Conservation (phyloP, 2,329 filamentous ascomycete species). For the Chalaropsis ovoidea region DNA sequence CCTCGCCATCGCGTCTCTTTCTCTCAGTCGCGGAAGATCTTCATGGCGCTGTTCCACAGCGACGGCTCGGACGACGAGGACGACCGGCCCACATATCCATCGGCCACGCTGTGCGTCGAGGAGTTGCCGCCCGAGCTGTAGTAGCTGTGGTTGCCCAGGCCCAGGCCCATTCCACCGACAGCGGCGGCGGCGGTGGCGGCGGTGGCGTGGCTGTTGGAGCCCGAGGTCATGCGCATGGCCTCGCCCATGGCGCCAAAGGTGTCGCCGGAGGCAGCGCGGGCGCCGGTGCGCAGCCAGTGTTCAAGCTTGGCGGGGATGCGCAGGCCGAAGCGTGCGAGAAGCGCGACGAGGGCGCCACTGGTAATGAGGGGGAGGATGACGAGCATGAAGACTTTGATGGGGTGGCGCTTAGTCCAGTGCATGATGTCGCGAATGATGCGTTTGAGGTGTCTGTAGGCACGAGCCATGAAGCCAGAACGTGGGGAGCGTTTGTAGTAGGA, state of each 20-base stretch:
- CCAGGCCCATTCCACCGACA: slow-evolving; percentile 1
- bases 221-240: slow-evolving; percentile 44
- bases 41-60: slow-evolving; percentile 21
- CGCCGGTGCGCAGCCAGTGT: slow-evolving; percentile 47
- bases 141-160: background rate
- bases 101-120: slow-evolving; percentile 19
- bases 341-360: slow-evolving; percentile 66
- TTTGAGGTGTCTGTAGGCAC: slow-evolving; percentile 64
- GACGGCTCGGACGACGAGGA: slow-evolving; percentile 1
- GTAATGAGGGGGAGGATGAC: slow-evolving; percentile 81
- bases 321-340: slow-evolving; percentile 71
- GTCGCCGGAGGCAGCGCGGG: slow-evolving; percentile 40
- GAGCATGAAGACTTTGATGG: slow-evolving; percentile 75
- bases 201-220: slow-evolving; percentile 28
- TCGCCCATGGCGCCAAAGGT: slow-evolving; percentile 44
- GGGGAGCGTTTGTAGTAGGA: slow-evolving; percentile 73
- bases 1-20: background rate
- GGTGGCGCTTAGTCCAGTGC: slow-evolving; percentile 72
- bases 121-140: slow-evolving; percentile 15
- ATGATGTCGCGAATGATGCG: slow-evolving; percentile 70
- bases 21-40: slow-evolving; percentile 21
- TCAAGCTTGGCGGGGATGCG: slow-evolving; percentile 57
- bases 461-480: slow-evolving; percentile 65
- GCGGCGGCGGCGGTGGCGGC: slow-evolving; percentile 22
- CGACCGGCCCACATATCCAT: slow-evolving; percentile 1